phyloP scores from a whole-genome alignment of 2,329 filamentous ascomycete species.

The Cercospora zeina region DNA sequence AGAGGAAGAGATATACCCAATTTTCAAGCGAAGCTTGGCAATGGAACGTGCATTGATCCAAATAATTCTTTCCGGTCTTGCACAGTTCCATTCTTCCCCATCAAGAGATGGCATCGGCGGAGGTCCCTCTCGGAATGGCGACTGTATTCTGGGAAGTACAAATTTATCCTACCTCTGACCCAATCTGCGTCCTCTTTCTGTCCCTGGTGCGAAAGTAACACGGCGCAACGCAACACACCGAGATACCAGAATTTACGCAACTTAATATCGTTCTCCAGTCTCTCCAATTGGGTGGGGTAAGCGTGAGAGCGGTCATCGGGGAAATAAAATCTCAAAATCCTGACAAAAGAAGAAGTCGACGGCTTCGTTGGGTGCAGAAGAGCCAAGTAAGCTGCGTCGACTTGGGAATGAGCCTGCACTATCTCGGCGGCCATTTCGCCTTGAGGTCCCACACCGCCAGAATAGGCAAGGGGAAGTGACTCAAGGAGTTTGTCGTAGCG shows the following conservation, averaged over 20 bases:
- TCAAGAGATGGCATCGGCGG: neutral
- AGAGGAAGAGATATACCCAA: neutral
- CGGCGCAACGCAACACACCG: neutral
- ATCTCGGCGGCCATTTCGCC: no score
- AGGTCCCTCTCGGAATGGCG: neutral
- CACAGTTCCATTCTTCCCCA: neutral
- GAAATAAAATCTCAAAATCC: neutral
- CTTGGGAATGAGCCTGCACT: neutral
- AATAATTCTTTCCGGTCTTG: neutral
- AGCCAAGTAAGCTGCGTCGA: neutral
- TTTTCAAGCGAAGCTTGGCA: constrained; percentile 5
- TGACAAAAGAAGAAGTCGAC: neutral
- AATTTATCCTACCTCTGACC: neutral
- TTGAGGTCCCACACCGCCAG: neutral
- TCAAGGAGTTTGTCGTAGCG: constrained; percentile 22
- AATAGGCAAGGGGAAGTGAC: neutral
- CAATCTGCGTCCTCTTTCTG: constrained; percentile 10
- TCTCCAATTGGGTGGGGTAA: neutral
- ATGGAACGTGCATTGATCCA: neutral
- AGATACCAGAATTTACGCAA: neutral
- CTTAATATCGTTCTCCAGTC: neutral
- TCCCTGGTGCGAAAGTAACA: neutral
- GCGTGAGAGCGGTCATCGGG: constrained; percentile 1
- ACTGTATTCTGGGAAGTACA: constrained; percentile 3
- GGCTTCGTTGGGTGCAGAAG: constrained; percentile 11